Evolutionary conservation across 495 filamentous ascomycete genomes (phyloP).

Genomic region (Trichoderma parareesei): DNA sequence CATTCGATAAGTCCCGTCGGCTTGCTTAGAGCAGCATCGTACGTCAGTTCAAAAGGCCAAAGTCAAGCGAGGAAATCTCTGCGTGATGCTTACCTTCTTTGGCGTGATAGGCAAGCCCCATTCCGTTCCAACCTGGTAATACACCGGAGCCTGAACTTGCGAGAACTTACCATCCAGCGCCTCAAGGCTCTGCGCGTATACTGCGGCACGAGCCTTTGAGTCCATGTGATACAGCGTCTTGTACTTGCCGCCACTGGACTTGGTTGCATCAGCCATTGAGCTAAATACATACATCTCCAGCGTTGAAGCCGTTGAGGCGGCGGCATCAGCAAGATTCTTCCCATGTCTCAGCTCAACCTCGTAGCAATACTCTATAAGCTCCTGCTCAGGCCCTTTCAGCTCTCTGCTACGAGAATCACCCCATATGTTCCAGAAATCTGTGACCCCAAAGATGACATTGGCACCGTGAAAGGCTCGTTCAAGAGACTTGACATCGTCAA

Average conservation of each 20-base stretch:
- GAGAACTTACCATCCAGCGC: conserved; percentile 7
- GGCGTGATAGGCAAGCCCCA: conserved; percentile 3
- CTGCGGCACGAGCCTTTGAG: conserved; percentile 6
- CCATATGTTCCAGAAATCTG: conserved; percentile 39
- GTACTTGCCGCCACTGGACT: not conserved
- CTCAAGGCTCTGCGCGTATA: not conserved
- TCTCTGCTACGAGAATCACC: conserved; percentile 22
- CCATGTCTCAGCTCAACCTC: conserved; percentile 43
- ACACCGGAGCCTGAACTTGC: conserved; percentile 7
- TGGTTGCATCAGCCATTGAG: not conserved
- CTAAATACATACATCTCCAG: not conserved
- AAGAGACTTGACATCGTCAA: conserved; percentile 33
- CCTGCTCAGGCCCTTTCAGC: conserved; percentile 12
- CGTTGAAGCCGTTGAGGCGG: conserved; percentile 24
- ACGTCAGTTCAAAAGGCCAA: not conserved
- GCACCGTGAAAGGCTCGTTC: conserved; percentile 34
- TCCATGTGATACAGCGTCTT: conserved; percentile 11
- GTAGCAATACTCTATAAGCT: conserved; percentile 19
- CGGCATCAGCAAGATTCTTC: conserved; percentile 46
- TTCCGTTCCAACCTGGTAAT: conserved; percentile 1
- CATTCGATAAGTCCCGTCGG: conserved; percentile 6
- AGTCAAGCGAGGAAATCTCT: not conserved
- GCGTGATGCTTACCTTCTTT: not conserved
- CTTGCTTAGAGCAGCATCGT: not conserved
- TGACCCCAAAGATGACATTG: conserved; percentile 42